Evolutionary conservation across 257 asterid genomes (phyloP), one percentile per base, ranked within the genome.

Genomic region (Apocynum venetum): DNA sequence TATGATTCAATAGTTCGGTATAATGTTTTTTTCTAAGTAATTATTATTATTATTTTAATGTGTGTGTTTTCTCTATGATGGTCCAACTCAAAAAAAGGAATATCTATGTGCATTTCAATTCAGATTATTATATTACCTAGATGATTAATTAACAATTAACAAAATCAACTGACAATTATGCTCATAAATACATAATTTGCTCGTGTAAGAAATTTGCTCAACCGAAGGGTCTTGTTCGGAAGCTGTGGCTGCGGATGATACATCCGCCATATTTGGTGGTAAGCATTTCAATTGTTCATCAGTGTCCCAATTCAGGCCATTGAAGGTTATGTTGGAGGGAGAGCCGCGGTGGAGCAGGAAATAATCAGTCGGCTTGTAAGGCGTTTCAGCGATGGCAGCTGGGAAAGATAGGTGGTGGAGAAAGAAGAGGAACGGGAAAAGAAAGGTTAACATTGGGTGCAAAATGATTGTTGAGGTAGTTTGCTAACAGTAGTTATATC

Each of bases 301-400:
- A 6, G 84, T 63, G 19, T 82, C 81, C 97, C 97, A 91, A 49
- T 13, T 63, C 43, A 89, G 89, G 1, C 9, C 6, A 76, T 80
- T 75, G 19, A 1, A 84, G 36, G 64, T 52, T 3, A 4, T 2
- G 48, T 38, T 77, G 0, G 81, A 20, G 2, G 84, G 0, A 0
- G 87, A 79, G 35, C 93, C 93, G 75, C 95, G 88, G 88, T 68
- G 82, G 75, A 89, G 84, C 80, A 87, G 91, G 83, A 91, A 82
- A 43, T 76, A 63, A 15, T 85, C 89, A 3, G 83, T 78, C 38
- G 90, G 81, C 8, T 20, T 77, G 76, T 85, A 83, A 0, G 82
- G 73, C 3, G 80, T 60, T 6, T 77, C 2, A 19, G 69, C 47
- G 48, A 78, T 11, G 60, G 80, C 52, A 67, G 75, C n/a, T 71